A percentile compares a stretch with the other conserved stretches of the same genome.
phyloP scores from a whole-genome alignment of 169 alveolate genomes.

The Plasmodium coatneyi region DNA sequence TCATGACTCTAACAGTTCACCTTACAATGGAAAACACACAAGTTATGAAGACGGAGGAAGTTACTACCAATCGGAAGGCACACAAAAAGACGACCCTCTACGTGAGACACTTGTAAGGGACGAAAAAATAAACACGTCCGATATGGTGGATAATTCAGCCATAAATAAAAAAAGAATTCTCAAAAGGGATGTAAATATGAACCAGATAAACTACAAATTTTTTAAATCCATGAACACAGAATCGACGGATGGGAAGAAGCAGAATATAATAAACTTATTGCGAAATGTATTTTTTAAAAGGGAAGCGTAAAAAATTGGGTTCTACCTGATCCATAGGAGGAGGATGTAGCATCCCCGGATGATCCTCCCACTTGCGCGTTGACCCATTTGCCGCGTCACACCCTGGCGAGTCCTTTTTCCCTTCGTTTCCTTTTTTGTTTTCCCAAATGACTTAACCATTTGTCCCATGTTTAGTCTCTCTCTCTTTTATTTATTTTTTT shows the following conservation, averaged over 20 bases:
- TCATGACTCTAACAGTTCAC: background rate
- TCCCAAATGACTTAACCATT: background rate
- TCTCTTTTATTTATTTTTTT: background rate
- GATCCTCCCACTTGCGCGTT: background rate
- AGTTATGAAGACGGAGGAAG: background rate
- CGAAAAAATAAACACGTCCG: background rate
- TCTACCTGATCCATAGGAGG: background rate
- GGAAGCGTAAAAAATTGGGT: background rate
- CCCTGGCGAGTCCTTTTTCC: background rate
- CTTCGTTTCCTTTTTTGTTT: slow-evolving; percentile 1
- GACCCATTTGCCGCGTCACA: background rate
- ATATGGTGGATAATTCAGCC: slow-evolving; percentile 14
- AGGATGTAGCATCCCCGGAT: background rate
- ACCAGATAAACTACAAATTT: slow-evolving; percentile 22
- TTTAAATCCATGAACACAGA: slow-evolving; percentile 32
- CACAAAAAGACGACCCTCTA: background rate
- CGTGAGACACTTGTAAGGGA: background rate
- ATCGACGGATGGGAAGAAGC: slow-evolving; percentile 17
- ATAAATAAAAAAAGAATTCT: slow-evolving; percentile 37
- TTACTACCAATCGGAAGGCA: background rate
- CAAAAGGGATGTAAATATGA: background rate
- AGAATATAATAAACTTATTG: slow-evolving; percentile 18
- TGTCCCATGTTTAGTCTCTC: background rate
- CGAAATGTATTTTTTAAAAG: slow-evolving; percentile 41
- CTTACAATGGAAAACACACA: background rate